Conservation (phyloP, 192 early-diverging fungal genomes). For the Coemansia sp. region DNA sequence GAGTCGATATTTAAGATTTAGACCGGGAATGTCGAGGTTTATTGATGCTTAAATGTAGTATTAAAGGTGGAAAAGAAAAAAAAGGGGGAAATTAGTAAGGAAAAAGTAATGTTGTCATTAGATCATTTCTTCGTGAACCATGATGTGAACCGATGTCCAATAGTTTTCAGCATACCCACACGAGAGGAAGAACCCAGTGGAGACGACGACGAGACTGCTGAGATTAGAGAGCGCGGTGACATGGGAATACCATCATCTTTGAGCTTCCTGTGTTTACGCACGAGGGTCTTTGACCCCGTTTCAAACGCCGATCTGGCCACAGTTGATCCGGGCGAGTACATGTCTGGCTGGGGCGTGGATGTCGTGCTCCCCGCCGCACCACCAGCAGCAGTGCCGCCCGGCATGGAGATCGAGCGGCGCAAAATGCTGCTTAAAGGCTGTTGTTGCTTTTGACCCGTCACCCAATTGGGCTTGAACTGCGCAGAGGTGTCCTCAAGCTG, state of each 20-base stretch:
- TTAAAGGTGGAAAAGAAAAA: background rate
- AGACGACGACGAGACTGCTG: slow-evolving; percentile 45
- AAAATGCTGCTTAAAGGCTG: slow-evolving; percentile 21
- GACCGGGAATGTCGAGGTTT: background rate
- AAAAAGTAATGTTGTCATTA: background rate
- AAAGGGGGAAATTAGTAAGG: slow-evolving; percentile 5
- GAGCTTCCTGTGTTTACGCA: slow-evolving; percentile 21
- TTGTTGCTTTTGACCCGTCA: slow-evolving; percentile 1
- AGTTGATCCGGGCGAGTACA: slow-evolving; percentile 20
- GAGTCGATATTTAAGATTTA: too few species aligned
- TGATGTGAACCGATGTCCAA: slow-evolving; percentile 40
- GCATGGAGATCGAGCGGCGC: slow-evolving; percentile 55
- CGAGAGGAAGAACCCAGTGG: slow-evolving; percentile 23
- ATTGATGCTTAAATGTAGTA: background rate
- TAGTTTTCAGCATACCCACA: slow-evolving; percentile 27
- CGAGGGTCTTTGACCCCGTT: slow-evolving; percentile 25
- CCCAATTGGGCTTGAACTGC: slow-evolving; percentile 4
- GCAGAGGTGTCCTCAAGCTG: background rate
- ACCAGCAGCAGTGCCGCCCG: slow-evolving; percentile 3
- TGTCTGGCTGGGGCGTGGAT: background rate
- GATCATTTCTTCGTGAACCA: slow-evolving; percentile 48
- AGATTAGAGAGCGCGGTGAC: slow-evolving; percentile 44
- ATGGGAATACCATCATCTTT: slow-evolving; percentile 16
- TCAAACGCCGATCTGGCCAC: slow-evolving; percentile 37
- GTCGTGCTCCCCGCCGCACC: slow-evolving; percentile 9